Evolutionary conservation across 441 rosid species (phyloP).

Genomic region (Pelargonium australe): DNA sequence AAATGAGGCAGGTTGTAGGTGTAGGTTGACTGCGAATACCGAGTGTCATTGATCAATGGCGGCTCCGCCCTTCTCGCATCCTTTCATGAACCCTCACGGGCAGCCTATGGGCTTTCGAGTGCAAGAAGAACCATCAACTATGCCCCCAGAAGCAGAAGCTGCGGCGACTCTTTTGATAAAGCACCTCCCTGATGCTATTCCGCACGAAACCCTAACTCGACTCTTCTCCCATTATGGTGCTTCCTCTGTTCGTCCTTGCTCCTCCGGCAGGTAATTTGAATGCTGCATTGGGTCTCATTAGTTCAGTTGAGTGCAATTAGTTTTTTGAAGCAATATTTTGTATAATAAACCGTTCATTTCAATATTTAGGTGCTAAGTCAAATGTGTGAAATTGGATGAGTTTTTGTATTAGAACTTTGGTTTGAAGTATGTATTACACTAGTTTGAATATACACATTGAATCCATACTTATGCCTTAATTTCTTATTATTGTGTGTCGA

Average conservation of each 20-base stretch:
- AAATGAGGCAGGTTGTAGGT: too few relatives aligned
- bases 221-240: constrained; percentile 82
- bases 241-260: constrained; percentile 64
- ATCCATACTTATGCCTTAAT: too few relatives aligned
- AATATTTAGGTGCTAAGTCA: not conserved
- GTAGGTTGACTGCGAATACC: not conserved
- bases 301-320: too few relatives aligned
- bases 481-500: too few relatives aligned
- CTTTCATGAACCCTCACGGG: not conserved
- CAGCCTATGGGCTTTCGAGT: constrained; percentile 26
- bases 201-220: constrained; percentile 59
- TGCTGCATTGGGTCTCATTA: too few relatives aligned
- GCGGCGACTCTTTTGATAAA: constrained; percentile 47
- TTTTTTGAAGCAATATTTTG: too few relatives aligned
- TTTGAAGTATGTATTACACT: not conserved
- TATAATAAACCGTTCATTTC: not conserved
- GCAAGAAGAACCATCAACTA: constrained; percentile 22
- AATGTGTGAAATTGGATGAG: not conserved
- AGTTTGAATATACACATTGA: not conserved
- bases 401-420: not conserved
- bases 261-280: constrained; percentile 48
- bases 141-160: constrained; percentile 17
- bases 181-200: constrained; percentile 84
- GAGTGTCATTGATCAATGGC: not conserved
- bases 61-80: constrained; percentile 3